These are phyloP conservation scores for Volutella citrinella DNA, from an alignment of 2,329 filamentous ascomycete genomes.

Conservation along the genomic window DNA sequence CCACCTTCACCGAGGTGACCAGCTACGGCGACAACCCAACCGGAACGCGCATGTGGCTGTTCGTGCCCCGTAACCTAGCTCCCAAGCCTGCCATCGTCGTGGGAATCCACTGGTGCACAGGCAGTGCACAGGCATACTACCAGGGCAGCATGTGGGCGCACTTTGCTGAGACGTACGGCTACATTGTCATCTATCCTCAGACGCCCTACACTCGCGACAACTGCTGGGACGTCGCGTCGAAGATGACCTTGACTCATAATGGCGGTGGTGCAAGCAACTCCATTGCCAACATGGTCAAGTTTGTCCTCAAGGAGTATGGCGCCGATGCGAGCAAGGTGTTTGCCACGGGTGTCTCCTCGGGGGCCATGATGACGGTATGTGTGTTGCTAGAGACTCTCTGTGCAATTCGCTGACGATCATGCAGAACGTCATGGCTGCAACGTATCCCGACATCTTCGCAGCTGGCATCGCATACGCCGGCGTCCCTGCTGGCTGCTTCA, in stretches of 20 bases:
- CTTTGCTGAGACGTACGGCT: constrained; percentile 52
- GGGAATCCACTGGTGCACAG: constrained; percentile 55
- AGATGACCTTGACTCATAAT: constrained; percentile 45
- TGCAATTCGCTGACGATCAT: constrained; percentile 11
- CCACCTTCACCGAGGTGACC: constrained; percentile 17
- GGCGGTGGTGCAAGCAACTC: constrained; percentile 49
- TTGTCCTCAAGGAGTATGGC: constrained; percentile 43
- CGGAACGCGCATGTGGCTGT: constrained; percentile 24
- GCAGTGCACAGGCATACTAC: constrained; percentile 51
- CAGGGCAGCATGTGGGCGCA: constrained; percentile 48
- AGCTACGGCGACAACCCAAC: constrained; percentile 18
- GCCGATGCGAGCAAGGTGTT: constrained; percentile 47
- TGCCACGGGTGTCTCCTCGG: constrained; percentile 36
- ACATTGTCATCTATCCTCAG: constrained; percentile 50
- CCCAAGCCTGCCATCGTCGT: constrained; percentile 49
- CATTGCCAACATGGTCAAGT: constrained; percentile 54
- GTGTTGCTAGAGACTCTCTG: accelerated
- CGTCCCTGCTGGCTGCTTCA: constrained; percentile 55
- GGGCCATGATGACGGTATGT: constrained; percentile 23
- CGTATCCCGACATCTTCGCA: constrained; percentile 53
- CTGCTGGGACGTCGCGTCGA: constrained; percentile 60
- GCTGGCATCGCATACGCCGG: constrained; percentile 51
- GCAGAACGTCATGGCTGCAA: constrained; percentile 46
- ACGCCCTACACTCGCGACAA: constrained; percentile 32
- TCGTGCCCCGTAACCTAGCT: constrained; percentile 33